These are phyloP conservation scores for Rubia tinctorum DNA, from an alignment of 305 asterid species.

Conservation along the genomic window DNA sequence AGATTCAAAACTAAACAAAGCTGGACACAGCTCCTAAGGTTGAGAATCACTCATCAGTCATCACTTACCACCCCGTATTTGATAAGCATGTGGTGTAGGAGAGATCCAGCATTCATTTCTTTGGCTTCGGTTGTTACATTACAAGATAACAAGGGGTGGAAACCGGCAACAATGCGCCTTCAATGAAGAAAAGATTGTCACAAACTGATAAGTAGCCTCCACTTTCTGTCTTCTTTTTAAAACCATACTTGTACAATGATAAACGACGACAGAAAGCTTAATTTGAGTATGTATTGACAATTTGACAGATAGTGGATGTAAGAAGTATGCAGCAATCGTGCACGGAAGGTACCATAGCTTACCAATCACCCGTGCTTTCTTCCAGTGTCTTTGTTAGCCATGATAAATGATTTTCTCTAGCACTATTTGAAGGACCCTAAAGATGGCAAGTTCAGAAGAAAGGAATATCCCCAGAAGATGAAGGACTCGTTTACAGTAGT, in stretches of 20 bases:
- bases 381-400: conserved; percentile 48
- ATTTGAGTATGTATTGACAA: not conserved
- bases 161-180: conserved; percentile 55
- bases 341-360: conserved; percentile 11
- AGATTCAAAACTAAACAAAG: not conserved
- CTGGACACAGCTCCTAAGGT: not conserved
- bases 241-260: no score
- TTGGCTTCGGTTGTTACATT: conserved; percentile 23
- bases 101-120: conserved; percentile 15
- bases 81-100: conserved; percentile 27
- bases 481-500: not conserved
- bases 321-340: not conserved
- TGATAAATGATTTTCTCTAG: conserved; percentile 32
- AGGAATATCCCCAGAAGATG: not conserved
- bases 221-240: not conserved
- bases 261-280: no score
- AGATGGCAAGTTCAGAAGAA: conserved; percentile 13
- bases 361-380: conserved; percentile 55
- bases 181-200: not conserved
- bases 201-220: not conserved
- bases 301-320: no score
- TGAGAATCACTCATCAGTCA: not conserved
- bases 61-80: conserved; percentile 50
- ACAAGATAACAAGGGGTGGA: conserved; percentile 39
- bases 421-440: conserved; percentile 36